These are phyloP conservation scores for Suhomyces kilbournensis DNA, from an alignment of 805 yeast genomes.

Conservation along the genomic window DNA sequence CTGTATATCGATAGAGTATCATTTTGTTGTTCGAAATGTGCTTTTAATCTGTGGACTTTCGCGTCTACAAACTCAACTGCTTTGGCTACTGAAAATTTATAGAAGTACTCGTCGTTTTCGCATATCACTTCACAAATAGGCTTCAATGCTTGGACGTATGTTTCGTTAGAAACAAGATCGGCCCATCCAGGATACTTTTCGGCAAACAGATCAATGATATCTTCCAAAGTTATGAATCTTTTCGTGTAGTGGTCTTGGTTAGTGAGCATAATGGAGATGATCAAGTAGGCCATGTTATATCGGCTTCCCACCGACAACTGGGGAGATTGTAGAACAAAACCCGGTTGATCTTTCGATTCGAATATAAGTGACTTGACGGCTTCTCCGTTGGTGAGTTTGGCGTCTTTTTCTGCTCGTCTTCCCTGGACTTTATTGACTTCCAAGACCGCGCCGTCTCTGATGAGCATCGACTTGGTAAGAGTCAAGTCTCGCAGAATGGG, in stretches of 20 bases:
- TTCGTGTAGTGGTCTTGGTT: conserved; percentile 21
- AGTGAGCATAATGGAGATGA: conserved; percentile 34
- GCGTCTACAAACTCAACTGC: conserved; percentile 35
- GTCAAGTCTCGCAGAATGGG: conserved; percentile 4
- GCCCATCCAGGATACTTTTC: conserved; percentile 26
- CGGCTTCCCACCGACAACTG: conserved; percentile 38
- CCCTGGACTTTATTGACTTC: conserved; percentile 41
- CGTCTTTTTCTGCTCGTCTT: conserved; percentile 19
- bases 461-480: conserved; percentile 2
- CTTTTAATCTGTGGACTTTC: conserved; percentile 35
- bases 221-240: conserved; percentile 41
- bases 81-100: conserved; percentile 40
- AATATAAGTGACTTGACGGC: conserved; percentile 43
- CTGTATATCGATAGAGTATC: background rate
- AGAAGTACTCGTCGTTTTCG: conserved; percentile 34
- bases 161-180: conserved; percentile 20
- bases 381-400: conserved; percentile 18
- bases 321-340: conserved; percentile 40
- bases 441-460: conserved; percentile 20
- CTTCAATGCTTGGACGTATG: conserved; percentile 3
- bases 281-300: conserved; percentile 39
- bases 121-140: conserved; percentile 28
- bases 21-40: conserved; percentile 20
- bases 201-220: conserved; percentile 37
- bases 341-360: conserved; percentile 18